Evolutionary conservation across 345 rosid genomes (phyloP).

Genomic region (Bretschneidera sinensis): DNA sequence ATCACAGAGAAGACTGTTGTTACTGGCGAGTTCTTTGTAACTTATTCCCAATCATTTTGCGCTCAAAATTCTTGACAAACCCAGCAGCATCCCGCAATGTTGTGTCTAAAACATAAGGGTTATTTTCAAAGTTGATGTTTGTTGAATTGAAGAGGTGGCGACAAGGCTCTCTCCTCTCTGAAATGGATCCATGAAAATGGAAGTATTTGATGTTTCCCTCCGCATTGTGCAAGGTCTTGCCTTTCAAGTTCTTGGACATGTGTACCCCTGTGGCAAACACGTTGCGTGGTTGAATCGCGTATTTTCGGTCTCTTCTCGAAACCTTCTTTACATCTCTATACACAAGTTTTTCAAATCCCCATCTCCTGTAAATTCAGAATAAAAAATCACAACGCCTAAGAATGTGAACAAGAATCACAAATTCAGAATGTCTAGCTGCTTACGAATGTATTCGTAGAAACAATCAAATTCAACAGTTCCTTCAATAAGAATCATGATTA

Average conservation of each 20-base stretch:
- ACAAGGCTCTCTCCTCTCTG: conserved; percentile 71
- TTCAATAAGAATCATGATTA: too few species aligned
- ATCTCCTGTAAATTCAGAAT: conserved; percentile 45
- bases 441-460: too few species aligned
- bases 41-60: conserved; percentile 55
- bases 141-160: conserved; percentile 46
- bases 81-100: conserved; percentile 51
- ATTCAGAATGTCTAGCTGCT: not conserved
- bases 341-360: conserved; percentile 95
- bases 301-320: conserved; percentile 72
- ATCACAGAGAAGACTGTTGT: too few species aligned
- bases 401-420: not conserved
- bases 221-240: conserved; percentile 55
- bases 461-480: not conserved
- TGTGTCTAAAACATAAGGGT: conserved; percentile 63
- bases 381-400: not conserved
- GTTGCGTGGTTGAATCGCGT: conserved; percentile 69
- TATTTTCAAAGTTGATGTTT: conserved; percentile 37
- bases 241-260: conserved; percentile 77
- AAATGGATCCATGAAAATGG: conserved; percentile 87
- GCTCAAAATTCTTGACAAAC: conserved; percentile 66
- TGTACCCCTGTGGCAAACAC: conserved; percentile 83
- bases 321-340: conserved; percentile 72
- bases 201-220: conserved; percentile 61
- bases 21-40: conserved; percentile 64